Conservation (phyloP, 768 basidiomycete genomes). For the Chalciporus piperatus region DNA sequence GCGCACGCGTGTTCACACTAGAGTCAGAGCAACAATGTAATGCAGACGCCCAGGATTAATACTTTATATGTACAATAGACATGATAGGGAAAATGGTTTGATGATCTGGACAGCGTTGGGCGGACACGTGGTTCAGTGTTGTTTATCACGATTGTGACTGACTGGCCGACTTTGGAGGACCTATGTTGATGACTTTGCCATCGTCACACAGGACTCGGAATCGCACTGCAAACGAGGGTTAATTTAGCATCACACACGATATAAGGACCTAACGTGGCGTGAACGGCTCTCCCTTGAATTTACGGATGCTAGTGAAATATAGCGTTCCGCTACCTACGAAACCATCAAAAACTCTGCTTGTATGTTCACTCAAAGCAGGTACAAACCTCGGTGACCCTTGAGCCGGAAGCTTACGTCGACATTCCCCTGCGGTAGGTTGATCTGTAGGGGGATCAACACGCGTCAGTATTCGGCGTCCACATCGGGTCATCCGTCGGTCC, state of each 20-base stretch:
- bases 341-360: not conserved
- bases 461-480: not conserved
- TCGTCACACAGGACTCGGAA: conserved; percentile 67
- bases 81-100: not conserved
- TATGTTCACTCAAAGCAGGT: not conserved
- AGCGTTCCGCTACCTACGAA: conserved; percentile 64
- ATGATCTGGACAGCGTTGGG: not conserved
- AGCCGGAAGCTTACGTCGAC: conserved; percentile 77
- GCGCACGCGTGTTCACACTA: too few relatives aligned
- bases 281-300: conserved; percentile 68
- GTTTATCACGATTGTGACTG: not conserved
- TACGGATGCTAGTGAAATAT: conserved; percentile 82
- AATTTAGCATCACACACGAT: not conserved
- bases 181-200: conserved; percentile 44
- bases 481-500: not conserved
- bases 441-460: conserved; percentile 36
- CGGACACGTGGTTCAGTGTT: too few relatives aligned
- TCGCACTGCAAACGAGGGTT: conserved; percentile 42
- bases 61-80: not conserved
- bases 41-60: not conserved
- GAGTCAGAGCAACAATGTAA: not conserved
- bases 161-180: conserved; percentile 3
- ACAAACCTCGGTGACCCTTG: conserved; percentile 64
- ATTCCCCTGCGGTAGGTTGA: conserved; percentile 71
- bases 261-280: conserved; percentile 47